Evolutionary conservation across 2,329 filamentous ascomycete species (phyloP).

Genomic region (Fusarium floridanum): DNA sequence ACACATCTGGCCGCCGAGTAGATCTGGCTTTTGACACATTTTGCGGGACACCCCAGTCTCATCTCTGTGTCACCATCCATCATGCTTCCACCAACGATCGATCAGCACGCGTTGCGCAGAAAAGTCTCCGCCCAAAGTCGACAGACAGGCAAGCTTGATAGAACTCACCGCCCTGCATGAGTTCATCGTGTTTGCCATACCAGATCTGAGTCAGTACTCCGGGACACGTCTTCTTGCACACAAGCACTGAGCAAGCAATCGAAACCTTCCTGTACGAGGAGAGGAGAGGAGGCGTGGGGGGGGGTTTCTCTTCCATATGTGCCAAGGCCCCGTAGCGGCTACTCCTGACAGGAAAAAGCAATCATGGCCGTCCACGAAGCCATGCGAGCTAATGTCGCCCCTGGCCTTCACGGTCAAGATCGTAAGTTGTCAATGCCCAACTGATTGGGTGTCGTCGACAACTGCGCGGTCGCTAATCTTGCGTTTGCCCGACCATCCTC

Average conservation of each 20-base stretch:
- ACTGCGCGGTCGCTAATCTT: conserved; percentile 46
- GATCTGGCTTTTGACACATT: conserved; percentile 50
- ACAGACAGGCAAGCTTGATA: conserved; percentile 16
- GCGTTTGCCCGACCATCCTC: conserved; percentile 34
- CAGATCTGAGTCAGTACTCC: conserved; percentile 30
- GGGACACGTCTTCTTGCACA: conserved; percentile 4
- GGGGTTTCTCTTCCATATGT: conserved; percentile 32
- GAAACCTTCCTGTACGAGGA: conserved; percentile 11
- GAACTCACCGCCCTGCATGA: conserved; percentile 36
- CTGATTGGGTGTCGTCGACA: conserved; percentile 41
- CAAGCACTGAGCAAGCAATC: conserved; percentile 21
- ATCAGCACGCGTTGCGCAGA: conserved; percentile 27
- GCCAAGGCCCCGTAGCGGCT: conserved; percentile 33
- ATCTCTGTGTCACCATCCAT: conserved; percentile 49
- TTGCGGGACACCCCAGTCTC: conserved; percentile 50
- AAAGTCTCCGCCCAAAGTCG: conserved; percentile 29
- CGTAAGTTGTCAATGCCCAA: conserved; percentile 42
- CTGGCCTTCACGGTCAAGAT: conserved; percentile 37
- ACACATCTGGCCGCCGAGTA: conserved; percentile 44
- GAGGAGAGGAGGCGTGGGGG: conserved; percentile 21
- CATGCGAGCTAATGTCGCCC: conserved; percentile 37
- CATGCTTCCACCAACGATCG: conserved; percentile 39
- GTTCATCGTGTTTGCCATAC: conserved; percentile 35
- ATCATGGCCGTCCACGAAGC: conserved; percentile 34
- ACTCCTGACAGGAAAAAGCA: conserved; percentile 43